A percentile compares a stretch with the other conserved stretches of the same genome.
Evolutionary conservation across 176 grass and related monocot species (phyloP).

Genomic region (Ensete ventricosum): DNA sequence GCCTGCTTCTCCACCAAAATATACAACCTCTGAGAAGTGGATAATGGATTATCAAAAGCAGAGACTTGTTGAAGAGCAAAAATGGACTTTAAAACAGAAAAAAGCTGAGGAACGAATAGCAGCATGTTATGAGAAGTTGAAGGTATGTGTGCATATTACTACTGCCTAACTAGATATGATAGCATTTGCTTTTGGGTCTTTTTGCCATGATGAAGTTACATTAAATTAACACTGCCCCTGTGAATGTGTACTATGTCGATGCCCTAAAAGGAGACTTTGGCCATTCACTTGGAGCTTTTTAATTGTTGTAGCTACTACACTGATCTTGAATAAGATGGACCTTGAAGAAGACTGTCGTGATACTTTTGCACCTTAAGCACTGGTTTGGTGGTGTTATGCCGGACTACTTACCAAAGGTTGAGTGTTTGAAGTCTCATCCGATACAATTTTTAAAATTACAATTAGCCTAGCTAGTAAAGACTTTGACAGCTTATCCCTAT

Average conservation of each 20-base stretch:
- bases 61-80: slow-evolving; percentile 55
- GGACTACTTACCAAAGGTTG: too few relatives aligned
- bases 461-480: too few relatives aligned
- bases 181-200: not conserved
- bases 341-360: too few relatives aligned
- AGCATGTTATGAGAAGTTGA: slow-evolving; percentile 63
- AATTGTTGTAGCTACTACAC: not conserved
- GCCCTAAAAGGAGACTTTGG: not conserved
- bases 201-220: not conserved
- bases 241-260: not conserved
- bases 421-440: too few relatives aligned
- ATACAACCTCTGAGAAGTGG: slow-evolving; percentile 85
- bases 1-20: slow-evolving; percentile 57
- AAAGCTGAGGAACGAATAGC: slow-evolving; percentile 56
- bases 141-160: slow-evolving; percentile 32
- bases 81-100: slow-evolving; percentile 43
- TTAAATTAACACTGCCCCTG: not conserved
- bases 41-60: slow-evolving; percentile 68
- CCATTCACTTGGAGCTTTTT: not conserved
- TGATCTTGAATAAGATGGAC: too few relatives aligned
- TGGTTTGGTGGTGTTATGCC: too few relatives aligned
- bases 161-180: not conserved
- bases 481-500: too few relatives aligned
- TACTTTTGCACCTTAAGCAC: too few relatives aligned
- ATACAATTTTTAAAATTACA: too few relatives aligned